Evolutionary conservation across 345 rosid genomes (phyloP).

Genomic region (Salix dunnii): DNA sequence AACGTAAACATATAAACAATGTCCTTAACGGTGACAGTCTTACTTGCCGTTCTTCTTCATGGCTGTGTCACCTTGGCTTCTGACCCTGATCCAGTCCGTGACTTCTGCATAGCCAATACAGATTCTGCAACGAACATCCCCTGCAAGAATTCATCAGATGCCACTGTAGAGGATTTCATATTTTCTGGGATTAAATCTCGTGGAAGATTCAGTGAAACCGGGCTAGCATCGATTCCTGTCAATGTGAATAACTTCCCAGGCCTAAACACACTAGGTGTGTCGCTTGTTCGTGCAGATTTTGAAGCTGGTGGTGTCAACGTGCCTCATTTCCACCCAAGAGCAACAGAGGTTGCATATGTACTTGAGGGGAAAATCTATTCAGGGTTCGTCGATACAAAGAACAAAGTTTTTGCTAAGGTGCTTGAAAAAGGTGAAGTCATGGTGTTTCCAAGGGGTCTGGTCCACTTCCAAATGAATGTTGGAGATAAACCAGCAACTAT

Average conservation of each 20-base stretch:
- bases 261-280: slow-evolving; percentile 63
- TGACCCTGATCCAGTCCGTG: slow-evolving; percentile 75
- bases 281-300: slow-evolving; percentile 72
- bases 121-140: slow-evolving; percentile 17
- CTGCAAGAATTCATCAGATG: slow-evolving; percentile 67
- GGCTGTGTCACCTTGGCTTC: slow-evolving; percentile 40
- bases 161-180: slow-evolving; percentile 57
- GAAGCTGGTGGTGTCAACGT: slow-evolving; percentile 58
- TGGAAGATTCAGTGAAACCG: slow-evolving; percentile 47
- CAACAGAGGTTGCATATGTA: slow-evolving; percentile 62
- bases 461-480: slow-evolving; percentile 87
- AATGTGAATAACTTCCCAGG: slow-evolving; percentile 63
- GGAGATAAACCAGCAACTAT: slow-evolving; percentile 61
- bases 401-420: slow-evolving; percentile 58
- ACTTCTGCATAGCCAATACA: slow-evolving; percentile 56
- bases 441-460: slow-evolving; percentile 76
- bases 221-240: slow-evolving; percentile 56
- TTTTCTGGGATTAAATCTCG: slow-evolving; percentile 58
- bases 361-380: slow-evolving; percentile 63
- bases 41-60: slow-evolving; percentile 23
- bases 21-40: slow-evolving; percentile 13
- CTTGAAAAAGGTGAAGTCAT: slow-evolving; percentile 77
- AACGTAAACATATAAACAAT: slow-evolving; percentile 7
- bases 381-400: slow-evolving; percentile 68
- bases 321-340: slow-evolving; percentile 83